Base-by-base conservation (phyloP, 106 monocot species). In the Amphibolis antarctica region DNA sequence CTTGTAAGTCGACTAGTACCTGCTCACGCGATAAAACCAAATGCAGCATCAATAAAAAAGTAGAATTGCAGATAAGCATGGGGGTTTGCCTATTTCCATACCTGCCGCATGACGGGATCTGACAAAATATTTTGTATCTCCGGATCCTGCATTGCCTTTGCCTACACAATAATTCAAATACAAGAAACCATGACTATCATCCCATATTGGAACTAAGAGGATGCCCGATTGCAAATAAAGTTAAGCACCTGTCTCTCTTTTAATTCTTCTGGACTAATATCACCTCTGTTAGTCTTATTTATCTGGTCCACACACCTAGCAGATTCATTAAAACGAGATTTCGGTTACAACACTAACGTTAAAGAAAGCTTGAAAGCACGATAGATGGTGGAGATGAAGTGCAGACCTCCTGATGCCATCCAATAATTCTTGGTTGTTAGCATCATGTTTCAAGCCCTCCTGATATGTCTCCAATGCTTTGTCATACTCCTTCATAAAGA, bases 401-500 rank as follows among this genome's bases (percentile, higher is more conserved):
- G 25, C 31, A 75, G 79, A 90, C 94, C 84, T 90, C 31, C 82
- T 66, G 11, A 98, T 63, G 24, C 90, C 86, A 82, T 98, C 96
- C 66, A 80, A 14, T 28, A 98, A 69, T 19, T 98, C 90, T 42
- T 74, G 82, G 59, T 98, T 90, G 71, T 82, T 85, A 0, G 84
- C 70, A 23, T 98, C 90, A 66, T 66, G 78, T 55, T 98, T 98
- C 68, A 98, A 65, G 29, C 90, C 96, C 65, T 79, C 86, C 61
- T 98, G 96, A 31, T 98, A 98, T 22, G 90, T 90, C 63, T 90
- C 89, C 31, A 98, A 20, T 52, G 96, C 96, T 59, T 98, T 98
- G 54, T 98, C 90, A 66, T 94, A 87, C 55, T 98, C 96, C 68
- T 98, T 90, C 90, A 98, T 98, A 58, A 98, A 87, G 72, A 98